These are phyloP conservation scores for Phytophthora parvispora DNA, from an alignment of 352 stramenopile species.

Conservation along the genomic window DNA sequence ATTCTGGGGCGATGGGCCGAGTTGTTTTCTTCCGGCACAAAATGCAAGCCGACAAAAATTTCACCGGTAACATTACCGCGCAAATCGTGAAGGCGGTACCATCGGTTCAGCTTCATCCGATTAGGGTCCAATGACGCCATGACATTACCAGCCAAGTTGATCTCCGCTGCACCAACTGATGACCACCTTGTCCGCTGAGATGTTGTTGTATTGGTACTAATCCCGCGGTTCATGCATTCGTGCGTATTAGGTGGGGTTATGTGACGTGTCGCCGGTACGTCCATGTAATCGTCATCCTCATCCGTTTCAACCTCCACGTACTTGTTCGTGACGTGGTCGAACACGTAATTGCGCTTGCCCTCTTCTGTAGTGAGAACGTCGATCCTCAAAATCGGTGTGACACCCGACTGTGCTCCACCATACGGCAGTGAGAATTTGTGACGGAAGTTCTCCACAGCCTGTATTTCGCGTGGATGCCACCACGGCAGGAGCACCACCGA, in stretches of 20 bases:
- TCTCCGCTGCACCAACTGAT: conserved; percentile 82
- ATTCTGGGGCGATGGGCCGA: conserved; percentile 34
- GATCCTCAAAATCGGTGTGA: conserved; percentile 87
- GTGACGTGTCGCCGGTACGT: conserved; percentile 25
- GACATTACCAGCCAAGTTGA: conserved; percentile 89
- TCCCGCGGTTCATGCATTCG: conserved; percentile 45
- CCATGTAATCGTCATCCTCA: conserved; percentile 56
- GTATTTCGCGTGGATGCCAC: conserved; percentile 85
- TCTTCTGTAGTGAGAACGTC: conserved; percentile 78
- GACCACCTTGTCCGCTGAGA: conserved; percentile 77
- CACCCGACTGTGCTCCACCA: conserved; percentile 85
- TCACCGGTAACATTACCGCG: conserved; percentile 86
- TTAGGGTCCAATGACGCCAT: conserved; percentile 76
- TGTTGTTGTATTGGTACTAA: conserved; percentile 50
- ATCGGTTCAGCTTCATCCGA: conserved; percentile 80
- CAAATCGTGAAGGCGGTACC: conserved; percentile 85
- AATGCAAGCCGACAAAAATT: conserved; percentile 87
- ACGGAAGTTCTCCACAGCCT: conserved; percentile 76
- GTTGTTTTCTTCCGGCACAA: conserved; percentile 60
- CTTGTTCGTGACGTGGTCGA: conserved; percentile 86
- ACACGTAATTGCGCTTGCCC: conserved; percentile 87
- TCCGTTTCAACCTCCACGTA: conserved; percentile 89
- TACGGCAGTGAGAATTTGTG: conserved; percentile 89
- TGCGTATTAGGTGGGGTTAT: conserved; percentile 31
- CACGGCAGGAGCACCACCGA: conserved; percentile 88